Evolutionary conservation across 1,284 basidiomycete species (phyloP), one percentile per base, ranked within the genome.

Genomic region (Puccinia triticina): DNA sequence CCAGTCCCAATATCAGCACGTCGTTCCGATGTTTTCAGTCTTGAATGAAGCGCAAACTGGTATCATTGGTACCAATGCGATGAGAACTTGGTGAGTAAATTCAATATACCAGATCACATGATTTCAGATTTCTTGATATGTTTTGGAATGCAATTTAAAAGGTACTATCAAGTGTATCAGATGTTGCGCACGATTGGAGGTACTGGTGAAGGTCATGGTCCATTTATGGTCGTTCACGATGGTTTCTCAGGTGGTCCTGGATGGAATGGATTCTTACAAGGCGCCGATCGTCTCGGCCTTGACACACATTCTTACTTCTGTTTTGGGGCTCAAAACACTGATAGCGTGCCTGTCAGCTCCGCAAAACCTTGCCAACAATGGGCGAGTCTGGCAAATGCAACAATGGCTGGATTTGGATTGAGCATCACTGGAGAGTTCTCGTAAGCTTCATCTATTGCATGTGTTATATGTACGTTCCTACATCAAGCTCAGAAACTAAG

Each of bases 131-230:
- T 40, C 16, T 43, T 81, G 26, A 26, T 81, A 69, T 80, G 73
- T 75, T 84, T 53, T 67, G 83, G 48, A 83, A 84, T 79, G 84
- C 34, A 53, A 64, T 77, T 83, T 74, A 83, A 85, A n/a, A 91
- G 91, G 85, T 93, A 93, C 87, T 87, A 92, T 71, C 90, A 94
- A 88, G 92, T 93, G 0, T 95, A 97, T 89, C 88, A 91, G 71
- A 88, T 91, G 75, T 90, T 97, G 76, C 93, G 95, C 46, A 88
- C 86, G 26, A 93, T 94, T 80, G 91, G 92, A 50, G 95, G 95
- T 29, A 88, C 88, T 16, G 94, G 95, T 8, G 88, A 89, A 83
- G 93, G 93, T 80, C 93, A 94, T 1, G 95, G 95, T 0, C 92
- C 94, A 7, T 91, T 90, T 84, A 89, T 97, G 50, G 91, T 92